A percentile compares a stretch with the other conserved stretches of the same genome.
Evolutionary conservation across 176 grass and related monocot species (phyloP).

Genomic region (Ananas comosus): DNA sequence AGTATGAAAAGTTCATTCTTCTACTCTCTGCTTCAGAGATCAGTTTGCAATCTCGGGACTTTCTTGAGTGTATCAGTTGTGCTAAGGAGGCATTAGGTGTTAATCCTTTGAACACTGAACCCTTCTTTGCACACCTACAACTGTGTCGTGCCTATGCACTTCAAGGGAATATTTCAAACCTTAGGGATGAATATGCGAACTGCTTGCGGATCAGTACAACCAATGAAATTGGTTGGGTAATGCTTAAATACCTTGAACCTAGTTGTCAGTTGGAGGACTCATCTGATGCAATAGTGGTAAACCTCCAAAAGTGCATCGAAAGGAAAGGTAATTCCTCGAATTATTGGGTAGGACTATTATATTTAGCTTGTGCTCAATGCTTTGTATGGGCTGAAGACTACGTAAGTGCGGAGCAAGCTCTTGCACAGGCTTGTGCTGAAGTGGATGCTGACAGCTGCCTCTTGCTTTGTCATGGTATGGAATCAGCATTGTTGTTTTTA

Average conservation of each 20-base stretch:
- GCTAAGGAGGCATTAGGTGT: slow-evolving; percentile 45
- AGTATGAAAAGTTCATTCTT: slow-evolving; percentile 46
- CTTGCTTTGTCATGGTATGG: slow-evolving; percentile 71
- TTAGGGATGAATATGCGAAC: slow-evolving; percentile 56
- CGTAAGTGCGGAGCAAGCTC: slow-evolving; percentile 55
- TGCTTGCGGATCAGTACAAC: slow-evolving; percentile 48
- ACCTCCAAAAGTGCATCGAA: slow-evolving; percentile 39
- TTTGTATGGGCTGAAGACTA: slow-evolving; percentile 62
- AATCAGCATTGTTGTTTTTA: not conserved
- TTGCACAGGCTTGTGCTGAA: slow-evolving; percentile 54
- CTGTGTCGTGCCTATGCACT: slow-evolving; percentile 54
- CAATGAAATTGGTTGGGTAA: slow-evolving; percentile 72
- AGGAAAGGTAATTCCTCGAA: slow-evolving; percentile 34
- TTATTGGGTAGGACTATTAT: slow-evolving; percentile 61
- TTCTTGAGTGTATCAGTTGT: slow-evolving; percentile 31
- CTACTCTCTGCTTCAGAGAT: slow-evolving; percentile 72
- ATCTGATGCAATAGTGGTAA: slow-evolving; percentile 49
- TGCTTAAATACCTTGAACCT: slow-evolving; percentile 79
- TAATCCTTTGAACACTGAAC: slow-evolving; percentile 26
- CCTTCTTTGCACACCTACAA: slow-evolving; percentile 79
- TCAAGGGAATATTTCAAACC: slow-evolving; percentile 46
- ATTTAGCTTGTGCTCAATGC: slow-evolving; percentile 66
- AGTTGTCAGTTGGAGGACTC: slow-evolving; percentile 39
- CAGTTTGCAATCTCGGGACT: slow-evolving; percentile 60
- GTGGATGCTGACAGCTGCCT: slow-evolving; percentile 58